A percentile compares a stretch with the other conserved stretches of the same genome.
These are phyloP conservation scores for Lasiosphaeriaceae sp. DNA, from an alignment of 495 filamentous ascomycete genomes.

Conservation along the genomic window DNA sequence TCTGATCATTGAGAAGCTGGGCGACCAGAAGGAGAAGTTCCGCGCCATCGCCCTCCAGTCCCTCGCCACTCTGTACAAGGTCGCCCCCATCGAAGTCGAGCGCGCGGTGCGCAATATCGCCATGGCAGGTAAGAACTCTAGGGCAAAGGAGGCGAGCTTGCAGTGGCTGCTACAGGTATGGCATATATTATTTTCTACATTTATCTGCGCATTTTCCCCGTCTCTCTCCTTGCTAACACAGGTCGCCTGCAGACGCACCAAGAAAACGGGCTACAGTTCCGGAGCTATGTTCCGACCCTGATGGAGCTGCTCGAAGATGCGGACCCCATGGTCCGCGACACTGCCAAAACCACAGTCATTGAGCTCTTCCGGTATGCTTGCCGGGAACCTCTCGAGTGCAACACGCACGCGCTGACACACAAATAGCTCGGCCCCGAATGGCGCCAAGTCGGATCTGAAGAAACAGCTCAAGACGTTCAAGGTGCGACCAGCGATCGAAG, in stretches of 20 bases:
- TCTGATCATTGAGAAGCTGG: conserved; percentile 76
- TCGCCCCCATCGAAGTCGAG: conserved; percentile 68
- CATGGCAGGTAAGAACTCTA: conserved; percentile 72
- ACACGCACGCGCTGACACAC: neutral
- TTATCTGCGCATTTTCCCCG: neutral
- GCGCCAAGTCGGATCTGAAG: conserved; percentile 84
- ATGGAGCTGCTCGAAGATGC: conserved; percentile 87
- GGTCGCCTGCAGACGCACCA: conserved; percentile 62
- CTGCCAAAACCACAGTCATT: conserved; percentile 74
- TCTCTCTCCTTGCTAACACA: too few species aligned
- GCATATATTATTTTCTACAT: neutral
- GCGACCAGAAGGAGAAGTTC: conserved; percentile 81
- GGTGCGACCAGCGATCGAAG: conserved; percentile 79
- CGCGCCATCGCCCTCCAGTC: conserved; percentile 66
- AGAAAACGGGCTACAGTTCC: conserved; percentile 71
- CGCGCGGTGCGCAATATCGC: conserved; percentile 71
- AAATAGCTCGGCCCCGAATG: conserved; percentile 66
- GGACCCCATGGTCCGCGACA: conserved; percentile 78
- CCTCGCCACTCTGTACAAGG: conserved; percentile 69
- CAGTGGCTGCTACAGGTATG: conserved; percentile 72
- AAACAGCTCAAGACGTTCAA: conserved; percentile 72
- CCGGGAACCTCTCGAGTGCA: neutral
- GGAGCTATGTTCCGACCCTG: conserved; percentile 72
- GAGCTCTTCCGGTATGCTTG: conserved; percentile 71
- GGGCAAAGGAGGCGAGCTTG: conserved; percentile 78